Evolutionary conservation across 495 filamentous ascomycete genomes (phyloP).

Genomic region (Neurospora tetraspora): DNA sequence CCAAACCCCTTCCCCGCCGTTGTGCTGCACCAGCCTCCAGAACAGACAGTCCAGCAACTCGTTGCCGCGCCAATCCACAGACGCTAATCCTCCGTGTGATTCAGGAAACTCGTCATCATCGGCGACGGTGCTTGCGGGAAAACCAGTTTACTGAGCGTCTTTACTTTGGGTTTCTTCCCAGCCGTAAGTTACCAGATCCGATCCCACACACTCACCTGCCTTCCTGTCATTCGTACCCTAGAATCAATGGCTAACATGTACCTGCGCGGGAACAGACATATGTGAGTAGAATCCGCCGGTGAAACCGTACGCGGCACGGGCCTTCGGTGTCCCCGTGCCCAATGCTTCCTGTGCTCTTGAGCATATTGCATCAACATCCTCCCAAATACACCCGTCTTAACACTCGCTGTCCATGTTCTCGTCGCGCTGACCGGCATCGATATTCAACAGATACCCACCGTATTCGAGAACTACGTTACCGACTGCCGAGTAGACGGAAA

Average conservation of each 20-base stretch:
- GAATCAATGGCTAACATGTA: conserved; percentile 7
- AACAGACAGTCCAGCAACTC: not conserved
- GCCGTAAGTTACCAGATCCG: conserved; percentile 54
- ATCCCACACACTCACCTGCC: not conserved
- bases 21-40: not conserved
- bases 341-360: not conserved
- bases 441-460: conserved; percentile 73
- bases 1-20: not conserved
- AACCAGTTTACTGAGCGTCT: conserved; percentile 94
- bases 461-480: conserved; percentile 99
- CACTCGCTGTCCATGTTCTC: not conserved
- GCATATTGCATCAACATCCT: not conserved
- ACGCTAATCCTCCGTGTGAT: not conserved
- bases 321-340: not conserved
- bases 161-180: conserved; percentile 96
- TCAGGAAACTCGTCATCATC: conserved; percentile 96
- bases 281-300: conserved; percentile 38
- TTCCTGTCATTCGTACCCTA: not conserved
- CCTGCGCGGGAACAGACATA: conserved; percentile 46
- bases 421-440: conserved; percentile 1
- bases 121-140: conserved; percentile 98
- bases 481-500: conserved; percentile 98
- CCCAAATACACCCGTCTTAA: not conserved
- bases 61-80: not conserved
- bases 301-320: not conserved